These are phyloP conservation scores for Colletotrichum tropicicola DNA, from an alignment of 2,329 filamentous ascomycete genomes.

Conservation along the genomic window DNA sequence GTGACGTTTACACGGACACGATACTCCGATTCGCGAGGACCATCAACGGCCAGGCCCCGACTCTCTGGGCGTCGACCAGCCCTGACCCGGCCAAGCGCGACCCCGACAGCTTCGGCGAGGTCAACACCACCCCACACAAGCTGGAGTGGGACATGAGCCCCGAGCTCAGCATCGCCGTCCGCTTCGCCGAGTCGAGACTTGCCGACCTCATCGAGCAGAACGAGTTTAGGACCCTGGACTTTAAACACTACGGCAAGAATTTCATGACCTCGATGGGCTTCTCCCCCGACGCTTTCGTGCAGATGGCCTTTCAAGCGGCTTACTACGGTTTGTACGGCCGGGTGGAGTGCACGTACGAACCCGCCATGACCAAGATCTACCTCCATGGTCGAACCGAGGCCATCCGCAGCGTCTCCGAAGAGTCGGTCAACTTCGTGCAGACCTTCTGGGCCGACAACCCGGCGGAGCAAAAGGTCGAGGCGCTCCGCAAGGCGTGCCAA, in stretches of 20 bases:
- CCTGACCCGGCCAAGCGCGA: constrained; percentile 94
- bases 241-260: constrained; percentile 90
- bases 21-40: constrained; percentile 94
- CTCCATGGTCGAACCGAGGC: constrained; percentile 95
- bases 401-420: constrained; percentile 83
- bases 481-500: constrained; percentile 83
- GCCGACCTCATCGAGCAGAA: constrained; percentile 97
- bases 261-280: constrained; percentile 98
- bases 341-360: constrained; percentile 95
- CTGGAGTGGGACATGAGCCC: constrained; percentile 98
- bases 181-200: constrained; percentile 93
- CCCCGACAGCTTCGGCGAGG: constrained; percentile 89
- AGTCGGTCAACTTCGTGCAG: constrained; percentile 88
- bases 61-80: constrained; percentile 88
- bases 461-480: constrained; percentile 83
- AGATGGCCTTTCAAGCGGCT: constrained; percentile 98
- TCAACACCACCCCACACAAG: constrained; percentile 93
- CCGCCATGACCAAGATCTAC: constrained; percentile 96
- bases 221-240: constrained; percentile 93
- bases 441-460: constrained; percentile 96
- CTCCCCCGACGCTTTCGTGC: constrained; percentile 95
- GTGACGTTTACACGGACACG: constrained; percentile 96
- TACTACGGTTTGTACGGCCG: constrained; percentile 97
- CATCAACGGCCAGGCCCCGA: constrained; percentile 93
- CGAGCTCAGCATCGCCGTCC: constrained; percentile 87